Conservation (phyloP, 495 filamentous ascomycete species). For the Hypoxylon subgilvum region DNA sequence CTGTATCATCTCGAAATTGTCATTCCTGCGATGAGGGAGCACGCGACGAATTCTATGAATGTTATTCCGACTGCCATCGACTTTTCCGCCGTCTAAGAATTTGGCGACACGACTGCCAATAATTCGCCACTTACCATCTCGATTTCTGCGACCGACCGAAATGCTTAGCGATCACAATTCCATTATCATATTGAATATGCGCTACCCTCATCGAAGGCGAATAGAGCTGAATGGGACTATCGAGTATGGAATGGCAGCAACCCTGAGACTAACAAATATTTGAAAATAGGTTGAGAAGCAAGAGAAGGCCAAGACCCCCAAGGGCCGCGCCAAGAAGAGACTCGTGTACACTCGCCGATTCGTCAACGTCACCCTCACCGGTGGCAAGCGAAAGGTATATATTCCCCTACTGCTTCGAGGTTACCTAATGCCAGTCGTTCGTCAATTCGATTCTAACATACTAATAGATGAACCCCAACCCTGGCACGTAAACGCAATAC, state of each 20-base stretch:
- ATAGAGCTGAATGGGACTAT: background rate
- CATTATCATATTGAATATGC: conserved; percentile 8
- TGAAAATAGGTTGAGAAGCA: conserved; percentile 75
- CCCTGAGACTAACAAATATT: no score
- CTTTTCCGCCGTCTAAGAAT: background rate
- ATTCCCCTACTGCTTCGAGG: no score
- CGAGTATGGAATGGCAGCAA: background rate
- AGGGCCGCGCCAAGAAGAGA: conserved; percentile 98
- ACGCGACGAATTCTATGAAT: conserved; percentile 3
- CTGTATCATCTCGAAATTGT: background rate
- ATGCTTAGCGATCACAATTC: background rate
- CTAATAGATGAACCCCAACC: conserved; percentile 60
- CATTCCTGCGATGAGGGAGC: conserved; percentile 14
- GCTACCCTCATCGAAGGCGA: conserved; percentile 16
- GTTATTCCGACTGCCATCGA: background rate
- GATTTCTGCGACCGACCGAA: background rate
- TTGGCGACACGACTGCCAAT: background rate
- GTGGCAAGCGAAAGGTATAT: conserved; percentile 96
- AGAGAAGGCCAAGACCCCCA: conserved; percentile 92
- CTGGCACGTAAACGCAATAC: conserved; percentile 45
- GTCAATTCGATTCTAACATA: conserved; percentile 2
- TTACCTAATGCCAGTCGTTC: background rate
- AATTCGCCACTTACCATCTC: conserved; percentile 16
- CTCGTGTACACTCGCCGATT: conserved; percentile 96
- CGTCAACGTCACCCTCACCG: conserved; percentile 98